Evolutionary conservation across 371 early-diverging fungal genomes (phyloP), one percentile per base, ranked within the genome.

Genomic region (Thermomucor indicae-seudaticae): DNA sequence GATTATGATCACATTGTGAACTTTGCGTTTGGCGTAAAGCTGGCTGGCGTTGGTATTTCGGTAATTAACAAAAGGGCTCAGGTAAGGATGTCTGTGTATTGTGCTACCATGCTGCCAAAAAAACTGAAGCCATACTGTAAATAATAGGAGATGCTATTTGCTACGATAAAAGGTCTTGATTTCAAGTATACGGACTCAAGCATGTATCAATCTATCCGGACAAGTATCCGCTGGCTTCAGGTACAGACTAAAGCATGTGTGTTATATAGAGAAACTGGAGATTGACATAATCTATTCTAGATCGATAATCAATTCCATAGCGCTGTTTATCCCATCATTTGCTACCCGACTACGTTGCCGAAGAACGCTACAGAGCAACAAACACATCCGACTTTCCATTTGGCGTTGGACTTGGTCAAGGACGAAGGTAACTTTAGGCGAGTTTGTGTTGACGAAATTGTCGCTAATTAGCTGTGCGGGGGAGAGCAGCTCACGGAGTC

Each of bases 221-320:
- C 86, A 34, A 64, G 73, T 28, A 67, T 89, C 30, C 81, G 83
- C 39, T 95, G 93, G 95, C 51, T 94, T 2, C 93, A 73, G 60
- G 67, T 62, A 56, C 20, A 31, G 22, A n/a, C 10, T 12, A 2
- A 2, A 22, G 8, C 6, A 38, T 24, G 4, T 12, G 8, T 25
- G n/a, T 28, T 47, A 22, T 6, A 31, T 27, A 29, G 3, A 35
- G 17, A 28, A 10, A 22, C 1, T 43, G 20, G 32, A 16, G 11
- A 10, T 17, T 32, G 3, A 32, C 17, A 2, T 23, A 23, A 24
- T 1, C 6, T 17, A 10, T n/a, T 45, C 6, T 49, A 90, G 83
- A 70, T 93, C 35, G 95, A 95, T 65, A 92, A 95, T 59, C 95
- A 95, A 61, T 62, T 90, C 4, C 79, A 80, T 38, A 83, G 82